Conservation (phyloP, 2,329 filamentous ascomycete genomes). For the Cordyceps cicadae region DNA sequence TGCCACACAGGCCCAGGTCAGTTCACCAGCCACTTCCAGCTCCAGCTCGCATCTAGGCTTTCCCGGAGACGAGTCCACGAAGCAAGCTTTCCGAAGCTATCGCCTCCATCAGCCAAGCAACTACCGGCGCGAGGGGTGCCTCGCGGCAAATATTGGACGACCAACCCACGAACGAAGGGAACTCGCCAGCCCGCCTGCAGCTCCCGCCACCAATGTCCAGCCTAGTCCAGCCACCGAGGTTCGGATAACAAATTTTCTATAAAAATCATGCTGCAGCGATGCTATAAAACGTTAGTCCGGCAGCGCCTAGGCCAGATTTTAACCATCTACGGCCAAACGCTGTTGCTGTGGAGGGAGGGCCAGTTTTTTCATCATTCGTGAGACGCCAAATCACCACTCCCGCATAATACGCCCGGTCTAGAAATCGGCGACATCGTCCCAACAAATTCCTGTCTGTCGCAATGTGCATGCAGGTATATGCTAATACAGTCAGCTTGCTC, state of each 20-base stretch:
- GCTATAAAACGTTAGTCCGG: slow-evolving; percentile 9
- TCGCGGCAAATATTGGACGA: neutral
- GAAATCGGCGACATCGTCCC: slow-evolving; percentile 1
- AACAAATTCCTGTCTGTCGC: neutral
- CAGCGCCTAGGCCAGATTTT: slow-evolving; percentile 3
- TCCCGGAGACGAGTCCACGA: neutral
- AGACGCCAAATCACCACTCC: slow-evolving; percentile 4
- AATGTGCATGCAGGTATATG: neutral
- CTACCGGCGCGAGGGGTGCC: neutral
- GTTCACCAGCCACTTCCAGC: neutral
- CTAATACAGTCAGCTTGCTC: neutral
- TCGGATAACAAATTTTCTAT: neutral
- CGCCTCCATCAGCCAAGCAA: neutral
- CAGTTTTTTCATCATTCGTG: neutral
- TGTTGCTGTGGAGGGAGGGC: neutral
- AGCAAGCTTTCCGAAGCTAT: slow-evolving; percentile 4
- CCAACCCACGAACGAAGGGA: neutral
- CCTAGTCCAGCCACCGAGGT: neutral
- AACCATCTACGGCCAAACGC: neutral
- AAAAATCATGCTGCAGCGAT: neutral
- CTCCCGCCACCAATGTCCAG: slow-evolving; percentile 6
- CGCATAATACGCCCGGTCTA: slow-evolving; percentile 6
- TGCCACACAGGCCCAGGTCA: neutral
- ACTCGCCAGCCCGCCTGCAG: neutral
- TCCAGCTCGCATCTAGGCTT: neutral